A percentile compares a stretch with the other conserved stretches of the same genome.
Conservation (phyloP, 352 stramenopile species). For the Phytopythium mirpurense region DNA sequence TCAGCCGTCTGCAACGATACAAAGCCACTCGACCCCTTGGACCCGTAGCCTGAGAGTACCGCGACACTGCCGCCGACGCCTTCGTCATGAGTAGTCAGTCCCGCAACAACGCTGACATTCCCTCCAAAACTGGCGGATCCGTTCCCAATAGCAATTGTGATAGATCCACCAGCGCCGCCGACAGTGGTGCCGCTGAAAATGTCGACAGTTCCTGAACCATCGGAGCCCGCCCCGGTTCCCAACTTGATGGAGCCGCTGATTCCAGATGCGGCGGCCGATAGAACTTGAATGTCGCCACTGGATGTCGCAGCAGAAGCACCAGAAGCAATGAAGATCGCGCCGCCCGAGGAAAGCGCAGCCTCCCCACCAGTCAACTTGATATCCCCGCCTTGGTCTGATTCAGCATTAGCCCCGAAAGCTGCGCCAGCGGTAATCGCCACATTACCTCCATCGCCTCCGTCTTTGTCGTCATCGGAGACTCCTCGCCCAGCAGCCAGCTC, state of each 20-base stretch:
- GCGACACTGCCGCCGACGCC: conserved; percentile 29
- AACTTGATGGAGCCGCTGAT: conserved; percentile 30
- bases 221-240: conserved; percentile 26
- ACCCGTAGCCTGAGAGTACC: conserved; percentile 39
- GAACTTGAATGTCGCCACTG: conserved; percentile 39
- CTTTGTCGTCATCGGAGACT: conserved; percentile 35
- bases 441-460: conserved; percentile 51
- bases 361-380: conserved; percentile 35
- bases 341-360: conserved; percentile 33
- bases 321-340: conserved; percentile 35
- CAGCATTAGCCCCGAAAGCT: conserved; percentile 32
- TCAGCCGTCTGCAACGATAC: conserved; percentile 34
- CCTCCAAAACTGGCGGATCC: conserved; percentile 27
- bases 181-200: conserved; percentile 36
- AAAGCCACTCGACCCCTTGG: conserved; percentile 29
- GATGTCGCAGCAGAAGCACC: conserved; percentile 28
- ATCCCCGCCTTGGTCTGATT: conserved; percentile 27
- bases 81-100: conserved; percentile 26
- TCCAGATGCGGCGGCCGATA: conserved; percentile 22
- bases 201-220: conserved; percentile 35
- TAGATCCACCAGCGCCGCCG: conserved; percentile 29
- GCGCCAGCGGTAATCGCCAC: conserved; percentile 43
- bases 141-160: conserved; percentile 40
- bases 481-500: conserved; percentile 42
- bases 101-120: conserved; percentile 37